A percentile compares a stretch with the other conserved stretches of the same genome.
phyloP scores from a whole-genome alignment of 805 yeast species.

The Zygotorulaspora danielsina region DNA sequence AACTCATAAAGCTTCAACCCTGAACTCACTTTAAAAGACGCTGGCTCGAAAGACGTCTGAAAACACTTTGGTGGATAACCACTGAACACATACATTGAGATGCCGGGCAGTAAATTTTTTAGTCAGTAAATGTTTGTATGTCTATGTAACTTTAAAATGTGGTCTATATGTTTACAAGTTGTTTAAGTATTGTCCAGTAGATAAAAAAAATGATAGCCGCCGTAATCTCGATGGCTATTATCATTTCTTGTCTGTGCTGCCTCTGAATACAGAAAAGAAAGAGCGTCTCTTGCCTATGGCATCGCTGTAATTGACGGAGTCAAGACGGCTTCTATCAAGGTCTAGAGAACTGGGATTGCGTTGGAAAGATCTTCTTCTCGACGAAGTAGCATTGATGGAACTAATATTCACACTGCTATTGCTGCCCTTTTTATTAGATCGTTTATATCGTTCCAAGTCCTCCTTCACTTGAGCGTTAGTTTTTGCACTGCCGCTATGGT shows the following conservation, averaged over 20 bases:
- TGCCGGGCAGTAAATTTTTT: too few relatives aligned
- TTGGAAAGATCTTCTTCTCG: conserved; percentile 24
- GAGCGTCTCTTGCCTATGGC: conserved; percentile 25
- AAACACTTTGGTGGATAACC: too few relatives aligned
- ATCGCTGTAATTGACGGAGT: conserved; percentile 18
- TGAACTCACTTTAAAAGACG: too few relatives aligned
- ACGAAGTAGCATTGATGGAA: conserved; percentile 8
- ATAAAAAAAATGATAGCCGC: too few relatives aligned
- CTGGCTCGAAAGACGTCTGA: too few relatives aligned
- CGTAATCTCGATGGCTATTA: too few relatives aligned
- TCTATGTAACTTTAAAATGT: background rate
- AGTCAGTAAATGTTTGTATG: conserved; percentile 1
- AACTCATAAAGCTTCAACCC: too few relatives aligned
- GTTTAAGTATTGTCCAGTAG: too few relatives aligned
- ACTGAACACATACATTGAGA: too few relatives aligned
- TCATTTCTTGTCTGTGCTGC: conserved; percentile 20
- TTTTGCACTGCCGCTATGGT: conserved; percentile 10
- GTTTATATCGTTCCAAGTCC: conserved; percentile 17
- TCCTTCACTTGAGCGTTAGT: conserved; percentile 7
- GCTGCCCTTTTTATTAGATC: conserved; percentile 16
- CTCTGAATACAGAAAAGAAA: conserved; percentile 30
- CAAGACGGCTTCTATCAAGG: conserved; percentile 28
- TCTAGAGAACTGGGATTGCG: conserved; percentile 32
- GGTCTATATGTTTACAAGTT: conserved; percentile 3
- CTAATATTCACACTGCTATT: conserved; percentile 16